phyloP scores from a whole-genome alignment of 2,329 filamentous ascomycete genomes.

The Diaporthe capsici region DNA sequence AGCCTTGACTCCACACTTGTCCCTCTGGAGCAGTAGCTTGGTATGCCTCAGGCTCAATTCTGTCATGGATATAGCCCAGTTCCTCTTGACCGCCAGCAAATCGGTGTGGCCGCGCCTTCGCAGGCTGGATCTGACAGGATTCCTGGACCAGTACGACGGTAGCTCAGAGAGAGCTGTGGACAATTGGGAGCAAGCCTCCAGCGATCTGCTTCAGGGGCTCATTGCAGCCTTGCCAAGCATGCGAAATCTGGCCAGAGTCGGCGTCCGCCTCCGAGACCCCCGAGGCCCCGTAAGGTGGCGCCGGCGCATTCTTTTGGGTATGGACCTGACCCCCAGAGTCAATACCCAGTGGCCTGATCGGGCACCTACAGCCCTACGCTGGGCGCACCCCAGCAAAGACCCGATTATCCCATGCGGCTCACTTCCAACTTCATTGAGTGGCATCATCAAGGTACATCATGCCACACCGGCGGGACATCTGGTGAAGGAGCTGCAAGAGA shows the following conservation, averaged over 20 bases:
- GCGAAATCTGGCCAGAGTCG: neutral
- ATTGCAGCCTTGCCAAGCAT: neutral
- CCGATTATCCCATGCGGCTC: too few relatives aligned
- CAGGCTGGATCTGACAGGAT: too few relatives aligned
- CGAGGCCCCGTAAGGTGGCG: too few relatives aligned
- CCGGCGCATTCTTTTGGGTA: fast-evolving
- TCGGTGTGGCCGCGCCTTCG: neutral
- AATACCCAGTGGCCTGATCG: neutral
- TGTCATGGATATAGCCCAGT: neutral
- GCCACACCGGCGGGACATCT: neutral
- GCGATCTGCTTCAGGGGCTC: neutral
- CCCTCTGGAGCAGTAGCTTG: neutral
- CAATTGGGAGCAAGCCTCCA: neutral
- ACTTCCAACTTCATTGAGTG: too few relatives aligned
- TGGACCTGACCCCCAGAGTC: neutral
- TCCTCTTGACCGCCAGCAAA: neutral
- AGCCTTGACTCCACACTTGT: neutral
- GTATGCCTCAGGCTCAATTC: neutral
- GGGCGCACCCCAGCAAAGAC: too few relatives aligned
- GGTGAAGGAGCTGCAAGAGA: neutral
- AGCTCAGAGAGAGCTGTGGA: neutral
- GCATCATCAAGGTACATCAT: neutral
- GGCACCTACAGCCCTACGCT: too few relatives aligned
- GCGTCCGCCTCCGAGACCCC: too few relatives aligned
- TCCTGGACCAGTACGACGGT: too few relatives aligned